A percentile compares a stretch with the other conserved stretches of the same genome.
phyloP scores from a whole-genome alignment of 306 rosid species.

The Quercus cerris region DNA sequence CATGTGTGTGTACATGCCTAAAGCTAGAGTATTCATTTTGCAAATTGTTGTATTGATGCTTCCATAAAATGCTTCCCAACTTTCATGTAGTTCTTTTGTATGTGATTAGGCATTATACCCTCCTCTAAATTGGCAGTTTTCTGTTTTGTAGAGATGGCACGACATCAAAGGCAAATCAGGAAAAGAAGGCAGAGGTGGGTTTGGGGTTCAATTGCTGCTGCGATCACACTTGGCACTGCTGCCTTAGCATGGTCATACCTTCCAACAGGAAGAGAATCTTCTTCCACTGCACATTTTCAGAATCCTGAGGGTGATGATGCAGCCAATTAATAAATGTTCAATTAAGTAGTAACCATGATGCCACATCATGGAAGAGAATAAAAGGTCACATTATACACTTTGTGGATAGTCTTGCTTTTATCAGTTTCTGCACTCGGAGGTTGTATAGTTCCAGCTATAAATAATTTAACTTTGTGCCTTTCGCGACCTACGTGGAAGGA shows the following conservation, averaged over 20 bases:
- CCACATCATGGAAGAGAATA: constrained; percentile 36
- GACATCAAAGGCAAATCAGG: constrained; percentile 71
- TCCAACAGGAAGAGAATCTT: constrained; percentile 46
- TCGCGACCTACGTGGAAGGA: constrained; percentile 13
- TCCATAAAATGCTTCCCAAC: constrained; percentile 1
- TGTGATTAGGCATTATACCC: background rate
- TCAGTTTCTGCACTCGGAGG: constrained; percentile 31
- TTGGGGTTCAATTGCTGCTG: constrained; percentile 79
- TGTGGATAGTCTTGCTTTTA: constrained; percentile 36
- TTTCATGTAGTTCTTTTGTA: background rate
- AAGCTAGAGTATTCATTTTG: background rate
- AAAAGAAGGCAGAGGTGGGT: constrained; percentile 78
- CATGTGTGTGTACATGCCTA: background rate
- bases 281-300: constrained; percentile 23
- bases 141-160: constrained; percentile 57
- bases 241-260: constrained; percentile 77
- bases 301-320: constrained; percentile 41
- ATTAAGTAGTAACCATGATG: constrained; percentile 23
- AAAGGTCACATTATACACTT: constrained; percentile 21
- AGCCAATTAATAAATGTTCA: constrained; percentile 25
- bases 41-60: background rate
- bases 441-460: constrained; percentile 29
- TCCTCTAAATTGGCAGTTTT: constrained; percentile 2
- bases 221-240: constrained; percentile 56
- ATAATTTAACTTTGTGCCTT: constrained; percentile 10